These are phyloP conservation scores for Saccharomycopsis oosterbeekiorum DNA, from an alignment of 805 yeast species.

Conservation along the genomic window DNA sequence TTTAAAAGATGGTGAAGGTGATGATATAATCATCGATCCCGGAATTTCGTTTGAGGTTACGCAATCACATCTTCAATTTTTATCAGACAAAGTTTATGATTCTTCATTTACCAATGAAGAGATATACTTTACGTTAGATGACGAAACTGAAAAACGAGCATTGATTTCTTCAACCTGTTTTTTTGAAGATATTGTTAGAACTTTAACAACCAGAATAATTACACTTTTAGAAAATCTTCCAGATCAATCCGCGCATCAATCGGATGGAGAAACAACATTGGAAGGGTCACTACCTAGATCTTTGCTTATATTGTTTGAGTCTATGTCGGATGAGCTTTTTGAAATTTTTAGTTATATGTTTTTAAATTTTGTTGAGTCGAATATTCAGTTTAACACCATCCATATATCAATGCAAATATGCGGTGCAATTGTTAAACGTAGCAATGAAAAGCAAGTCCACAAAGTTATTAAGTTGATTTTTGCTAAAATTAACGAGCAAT, in stretches of 20 bases:
- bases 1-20: conserved; percentile 26
- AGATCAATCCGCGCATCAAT: conserved; percentile 45
- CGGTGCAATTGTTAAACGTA: conserved; percentile 60
- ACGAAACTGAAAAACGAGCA: conserved; percentile 39
- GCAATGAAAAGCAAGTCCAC: conserved; percentile 39
- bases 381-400: conserved; percentile 46
- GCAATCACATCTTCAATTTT: conserved; percentile 47
- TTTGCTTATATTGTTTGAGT: conserved; percentile 42
- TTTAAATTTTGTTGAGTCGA: conserved; percentile 47
- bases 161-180: conserved; percentile 64
- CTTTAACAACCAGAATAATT: conserved; percentile 50
- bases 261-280: conserved; percentile 31
- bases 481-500: conserved; percentile 50
- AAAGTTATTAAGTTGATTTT: conserved; percentile 36
- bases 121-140: conserved; percentile 31
- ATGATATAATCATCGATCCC: conserved; percentile 16
- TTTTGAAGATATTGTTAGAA: conserved; percentile 49
- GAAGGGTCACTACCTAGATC: conserved; percentile 33
- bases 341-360: conserved; percentile 31
- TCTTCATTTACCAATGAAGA: conserved; percentile 21
- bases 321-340: conserved; percentile 50
- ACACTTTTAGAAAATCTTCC: conserved; percentile 60
- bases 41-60: conserved; percentile 46
- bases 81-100: conserved; percentile 35
- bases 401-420: conserved; percentile 63